A percentile compares a stretch with the other conserved stretches of the same genome.
phyloP scores from a whole-genome alignment of 1,284 basidiomycete genomes.

The Boletus semigastroideus region DNA sequence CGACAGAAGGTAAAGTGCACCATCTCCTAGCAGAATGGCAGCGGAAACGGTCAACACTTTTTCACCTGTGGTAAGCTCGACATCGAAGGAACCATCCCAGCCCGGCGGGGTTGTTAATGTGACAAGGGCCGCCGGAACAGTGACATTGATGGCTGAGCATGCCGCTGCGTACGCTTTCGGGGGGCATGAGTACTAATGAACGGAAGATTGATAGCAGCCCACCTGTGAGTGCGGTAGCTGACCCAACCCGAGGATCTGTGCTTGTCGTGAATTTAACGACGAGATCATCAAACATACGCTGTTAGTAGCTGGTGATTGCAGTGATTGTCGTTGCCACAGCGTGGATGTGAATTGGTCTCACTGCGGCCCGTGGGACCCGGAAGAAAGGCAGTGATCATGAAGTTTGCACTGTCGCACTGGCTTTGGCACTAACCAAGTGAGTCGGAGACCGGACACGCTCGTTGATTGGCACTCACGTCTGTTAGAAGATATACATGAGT shows the following conservation, averaged over 20 bases:
- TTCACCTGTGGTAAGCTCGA: slow-evolving; percentile 40
- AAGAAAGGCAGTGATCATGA: slow-evolving; percentile 35
- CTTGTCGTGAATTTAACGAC: slow-evolving; percentile 48
- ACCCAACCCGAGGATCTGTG: slow-evolving; percentile 55
- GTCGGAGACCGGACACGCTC: too few relatives aligned
- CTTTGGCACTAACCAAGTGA: background rate
- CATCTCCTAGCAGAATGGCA: slow-evolving; percentile 46
- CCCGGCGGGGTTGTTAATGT: slow-evolving; percentile 44
- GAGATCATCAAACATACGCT: slow-evolving; percentile 60
- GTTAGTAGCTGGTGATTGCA: slow-evolving; percentile 51
- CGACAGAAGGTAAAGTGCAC: slow-evolving; percentile 48
- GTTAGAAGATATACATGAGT: slow-evolving; percentile 39
- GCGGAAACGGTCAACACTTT: slow-evolving; percentile 48
- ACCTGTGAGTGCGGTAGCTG: slow-evolving; percentile 53
- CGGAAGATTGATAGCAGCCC: slow-evolving; percentile 9
- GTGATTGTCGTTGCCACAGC: slow-evolving; percentile 36
- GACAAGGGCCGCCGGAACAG: slow-evolving; percentile 37
- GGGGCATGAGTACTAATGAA: background rate
- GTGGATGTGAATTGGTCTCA: background rate
- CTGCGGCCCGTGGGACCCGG: background rate
- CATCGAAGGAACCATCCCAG: slow-evolving; percentile 62
- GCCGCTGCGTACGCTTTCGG: slow-evolving; percentile 49
- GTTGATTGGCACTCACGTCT: slow-evolving; percentile 36
- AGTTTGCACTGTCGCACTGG: slow-evolving; percentile 44
- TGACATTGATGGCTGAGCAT: slow-evolving; percentile 41